Evolutionary conservation across 176 grass and related monocot species (phyloP).

Genomic region (Poa annua): DNA sequence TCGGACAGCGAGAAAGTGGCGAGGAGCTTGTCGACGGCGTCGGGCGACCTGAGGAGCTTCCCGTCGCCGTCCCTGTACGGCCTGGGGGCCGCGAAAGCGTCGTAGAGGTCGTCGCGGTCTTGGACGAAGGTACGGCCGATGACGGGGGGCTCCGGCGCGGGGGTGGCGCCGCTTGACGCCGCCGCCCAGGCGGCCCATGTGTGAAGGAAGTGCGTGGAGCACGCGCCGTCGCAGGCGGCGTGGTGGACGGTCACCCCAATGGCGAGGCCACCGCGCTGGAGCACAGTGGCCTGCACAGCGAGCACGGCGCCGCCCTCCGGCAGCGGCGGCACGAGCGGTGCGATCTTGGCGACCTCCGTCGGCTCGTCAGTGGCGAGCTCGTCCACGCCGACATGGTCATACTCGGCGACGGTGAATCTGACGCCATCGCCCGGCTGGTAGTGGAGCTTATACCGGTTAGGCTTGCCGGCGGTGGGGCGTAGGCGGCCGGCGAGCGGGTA

Average conservation of each 20-base stretch:
- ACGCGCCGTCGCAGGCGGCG: constrained; percentile 2
- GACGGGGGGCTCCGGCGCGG: neutral
- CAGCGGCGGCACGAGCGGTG: neutral
- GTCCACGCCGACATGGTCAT: neutral
- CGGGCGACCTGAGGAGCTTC: constrained; percentile 1
- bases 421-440: neutral
- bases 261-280: neutral
- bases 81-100: neutral
- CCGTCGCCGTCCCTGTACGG: neutral
- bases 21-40: neutral
- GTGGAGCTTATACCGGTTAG: neutral
- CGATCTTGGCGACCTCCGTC: neutral
- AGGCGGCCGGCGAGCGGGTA: neutral
- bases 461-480: neutral
- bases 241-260: neutral
- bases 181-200: neutral
- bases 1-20: neutral
- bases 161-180: neutral
- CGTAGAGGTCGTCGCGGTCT: constrained; percentile 1
- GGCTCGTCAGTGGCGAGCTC: neutral
- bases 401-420: neutral
- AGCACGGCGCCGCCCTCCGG: neutral
- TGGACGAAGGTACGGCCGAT: neutral
- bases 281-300: neutral
- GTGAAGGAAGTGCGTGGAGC: constrained; percentile 3